Percentiles rank a stretch among this genome's conserved stretches.
Conservation (phyloP, 2,329 filamentous ascomycete species). For the Colletotrichum caudatum region DNA sequence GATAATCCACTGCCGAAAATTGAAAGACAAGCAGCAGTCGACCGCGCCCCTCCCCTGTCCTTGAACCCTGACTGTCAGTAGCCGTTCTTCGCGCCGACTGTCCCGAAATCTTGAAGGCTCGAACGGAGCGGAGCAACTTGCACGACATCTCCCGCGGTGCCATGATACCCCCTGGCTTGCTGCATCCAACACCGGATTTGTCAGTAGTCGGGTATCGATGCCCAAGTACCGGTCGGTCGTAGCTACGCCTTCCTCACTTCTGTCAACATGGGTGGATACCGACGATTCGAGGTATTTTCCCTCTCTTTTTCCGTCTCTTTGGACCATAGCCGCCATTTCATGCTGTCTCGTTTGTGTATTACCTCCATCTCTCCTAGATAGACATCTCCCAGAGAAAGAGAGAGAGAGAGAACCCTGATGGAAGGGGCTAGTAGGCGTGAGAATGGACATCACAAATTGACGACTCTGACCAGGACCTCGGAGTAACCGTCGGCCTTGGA, state of each 20-base stretch:
- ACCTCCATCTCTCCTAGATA: neutral
- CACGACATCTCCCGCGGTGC: constrained; percentile 39
- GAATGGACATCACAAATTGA: neutral
- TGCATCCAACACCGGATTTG: constrained; percentile 21
- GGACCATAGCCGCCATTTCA: constrained; percentile 44
- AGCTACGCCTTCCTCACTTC: neutral
- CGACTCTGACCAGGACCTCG: neutral
- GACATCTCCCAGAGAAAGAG: no score
- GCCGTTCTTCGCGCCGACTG: constrained; percentile 20
- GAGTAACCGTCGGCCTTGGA: neutral
- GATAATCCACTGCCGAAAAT: constrained; percentile 14
- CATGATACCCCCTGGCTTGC: constrained; percentile 31
- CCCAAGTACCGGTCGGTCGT: constrained; percentile 28
- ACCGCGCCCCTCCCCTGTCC: constrained; percentile 26
- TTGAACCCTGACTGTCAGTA: constrained; percentile 7
- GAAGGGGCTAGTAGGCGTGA: constrained; percentile 3
- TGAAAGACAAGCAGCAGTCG: constrained; percentile 19
- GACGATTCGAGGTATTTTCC: constrained; percentile 29
- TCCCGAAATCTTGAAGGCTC: constrained; percentile 19
- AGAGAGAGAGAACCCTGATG: neutral
- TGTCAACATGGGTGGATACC: neutral
- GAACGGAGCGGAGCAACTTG: constrained; percentile 29
- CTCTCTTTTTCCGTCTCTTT: neutral
- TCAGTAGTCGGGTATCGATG: constrained; percentile 32
- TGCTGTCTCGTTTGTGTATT: constrained; percentile 28